Evolutionary conservation across 129 eudicot species (phyloP).

Genomic region (Dittrichia graveolens): DNA sequence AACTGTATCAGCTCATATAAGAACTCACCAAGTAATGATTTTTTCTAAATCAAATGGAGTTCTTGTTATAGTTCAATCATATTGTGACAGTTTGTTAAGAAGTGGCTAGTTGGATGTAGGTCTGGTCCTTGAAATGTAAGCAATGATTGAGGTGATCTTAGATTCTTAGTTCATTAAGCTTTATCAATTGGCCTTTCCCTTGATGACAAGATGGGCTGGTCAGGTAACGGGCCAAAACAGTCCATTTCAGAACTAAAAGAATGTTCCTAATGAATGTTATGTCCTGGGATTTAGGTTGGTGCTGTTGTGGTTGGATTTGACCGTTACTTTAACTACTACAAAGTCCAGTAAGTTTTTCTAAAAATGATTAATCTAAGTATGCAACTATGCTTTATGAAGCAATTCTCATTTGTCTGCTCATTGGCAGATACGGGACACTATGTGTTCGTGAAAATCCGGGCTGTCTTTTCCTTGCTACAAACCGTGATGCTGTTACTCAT

Average conservation of each 20-base stretch:
- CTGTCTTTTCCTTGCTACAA: conserved; percentile 95
- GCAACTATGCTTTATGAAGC: background rate
- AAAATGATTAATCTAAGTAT: conserved; percentile 7
- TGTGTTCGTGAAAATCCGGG: conserved; percentile 99
- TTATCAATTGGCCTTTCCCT: background rate
- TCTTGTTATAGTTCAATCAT: background rate
- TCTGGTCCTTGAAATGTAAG: no score
- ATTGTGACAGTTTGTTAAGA: conserved; percentile 11
- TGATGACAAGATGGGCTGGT: background rate
- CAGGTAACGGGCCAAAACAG: background rate
- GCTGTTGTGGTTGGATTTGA: conserved; percentile 99
- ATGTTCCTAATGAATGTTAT: no score
- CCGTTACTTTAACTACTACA: conserved; percentile 96
- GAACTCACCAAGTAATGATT: conserved; percentile 9
- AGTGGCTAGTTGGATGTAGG: background rate
- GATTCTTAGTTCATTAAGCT: conserved; percentile 4
- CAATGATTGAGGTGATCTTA: conserved; percentile 4
- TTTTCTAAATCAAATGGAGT: background rate
- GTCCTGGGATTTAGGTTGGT: conserved; percentile 67
- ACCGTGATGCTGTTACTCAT: conserved; percentile 97
- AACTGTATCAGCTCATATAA: background rate
- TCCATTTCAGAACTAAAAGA: background rate
- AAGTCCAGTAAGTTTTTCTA: conserved; percentile 76
- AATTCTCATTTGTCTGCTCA: background rate
- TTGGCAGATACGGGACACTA: conserved; percentile 82